Conservation (phyloP, 2,329 filamentous ascomycete species). For the Paramyrothecium sp. region DNA sequence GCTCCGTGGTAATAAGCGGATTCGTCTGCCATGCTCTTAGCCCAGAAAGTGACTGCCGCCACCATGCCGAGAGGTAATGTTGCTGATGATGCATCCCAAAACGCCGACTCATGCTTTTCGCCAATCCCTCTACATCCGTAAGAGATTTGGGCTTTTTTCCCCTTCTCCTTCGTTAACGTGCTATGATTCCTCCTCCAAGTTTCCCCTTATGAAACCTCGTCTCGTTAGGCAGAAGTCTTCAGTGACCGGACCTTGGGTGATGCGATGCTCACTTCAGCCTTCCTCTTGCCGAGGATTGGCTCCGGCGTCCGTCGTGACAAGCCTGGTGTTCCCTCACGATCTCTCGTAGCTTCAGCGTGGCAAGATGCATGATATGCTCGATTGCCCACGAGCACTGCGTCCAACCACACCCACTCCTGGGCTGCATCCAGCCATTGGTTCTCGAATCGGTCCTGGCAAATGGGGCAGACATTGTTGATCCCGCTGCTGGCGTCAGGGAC, state of each 20-base stretch:
- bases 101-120: not conserved
- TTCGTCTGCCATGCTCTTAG: too few relatives aligned
- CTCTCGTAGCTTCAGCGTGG: constrained; percentile 76
- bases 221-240: constrained; percentile 30
- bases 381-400: constrained; percentile 74
- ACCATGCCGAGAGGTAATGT: not conserved
- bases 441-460: constrained; percentile 94
- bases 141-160: not conserved
- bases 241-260: constrained; percentile 34
- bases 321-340: constrained; percentile 46
- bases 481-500: constrained; percentile 77
- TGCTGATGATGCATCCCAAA: not conserved
- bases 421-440: constrained; percentile 88
- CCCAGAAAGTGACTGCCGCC: too few relatives aligned
- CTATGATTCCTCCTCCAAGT: too few relatives aligned
- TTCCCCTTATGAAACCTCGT: not conserved
- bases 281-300: constrained; percentile 69
- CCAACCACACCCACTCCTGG: constrained; percentile 96
- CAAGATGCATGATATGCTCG: constrained; percentile 90
- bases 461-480: constrained; percentile 79
- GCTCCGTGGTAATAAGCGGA: too few relatives aligned
- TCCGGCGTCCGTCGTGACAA: constrained; percentile 56
- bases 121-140: too few relatives aligned
- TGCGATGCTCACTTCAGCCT: constrained; percentile 60
- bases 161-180: not conserved